A percentile compares a stretch with the other conserved stretches of the same genome.
These are phyloP conservation scores for Kwoniella europaea DNA, from an alignment of 768 basidiomycete genomes.

Conservation along the genomic window DNA sequence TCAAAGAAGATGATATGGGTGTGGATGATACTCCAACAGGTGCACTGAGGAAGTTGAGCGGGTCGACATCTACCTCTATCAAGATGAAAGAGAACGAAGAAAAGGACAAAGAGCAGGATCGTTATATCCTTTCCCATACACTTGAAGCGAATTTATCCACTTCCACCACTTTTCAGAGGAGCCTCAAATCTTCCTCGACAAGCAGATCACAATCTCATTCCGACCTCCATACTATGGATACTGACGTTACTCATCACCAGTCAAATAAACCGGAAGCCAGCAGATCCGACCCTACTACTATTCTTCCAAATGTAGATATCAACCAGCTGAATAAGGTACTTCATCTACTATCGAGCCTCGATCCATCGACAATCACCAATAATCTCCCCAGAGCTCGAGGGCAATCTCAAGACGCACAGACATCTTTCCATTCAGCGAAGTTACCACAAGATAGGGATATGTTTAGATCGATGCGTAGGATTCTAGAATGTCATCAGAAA, in stretches of 20 bases:
- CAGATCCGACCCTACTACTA: neutral
- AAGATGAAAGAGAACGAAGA: neutral
- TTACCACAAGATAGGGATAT: no score
- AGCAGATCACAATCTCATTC: neutral
- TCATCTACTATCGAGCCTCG: neutral
- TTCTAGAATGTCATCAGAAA: conserved; percentile 14
- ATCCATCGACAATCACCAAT: neutral
- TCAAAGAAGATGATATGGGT: conserved; percentile 24
- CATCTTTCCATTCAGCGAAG: neutral
- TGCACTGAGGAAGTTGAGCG: conserved; percentile 24
- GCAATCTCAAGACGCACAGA: neutral
- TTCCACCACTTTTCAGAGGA: neutral
- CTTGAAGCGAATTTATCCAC: neutral
- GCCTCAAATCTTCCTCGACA: neutral
- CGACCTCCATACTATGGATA: neutral
- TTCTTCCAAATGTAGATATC: neutral
- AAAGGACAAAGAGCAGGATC: neutral
- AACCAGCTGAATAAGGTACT: neutral
- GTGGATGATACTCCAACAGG: conserved; percentile 32
- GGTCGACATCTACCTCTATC: neutral
- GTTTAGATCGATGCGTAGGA: conserved; percentile 3
- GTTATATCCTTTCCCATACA: neutral
- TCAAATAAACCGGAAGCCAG: no score
- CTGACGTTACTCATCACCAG: neutral
- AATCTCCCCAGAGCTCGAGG: neutral